phyloP scores from a whole-genome alignment of 2,329 filamentous ascomycete species.

The Fusarium setosum region DNA sequence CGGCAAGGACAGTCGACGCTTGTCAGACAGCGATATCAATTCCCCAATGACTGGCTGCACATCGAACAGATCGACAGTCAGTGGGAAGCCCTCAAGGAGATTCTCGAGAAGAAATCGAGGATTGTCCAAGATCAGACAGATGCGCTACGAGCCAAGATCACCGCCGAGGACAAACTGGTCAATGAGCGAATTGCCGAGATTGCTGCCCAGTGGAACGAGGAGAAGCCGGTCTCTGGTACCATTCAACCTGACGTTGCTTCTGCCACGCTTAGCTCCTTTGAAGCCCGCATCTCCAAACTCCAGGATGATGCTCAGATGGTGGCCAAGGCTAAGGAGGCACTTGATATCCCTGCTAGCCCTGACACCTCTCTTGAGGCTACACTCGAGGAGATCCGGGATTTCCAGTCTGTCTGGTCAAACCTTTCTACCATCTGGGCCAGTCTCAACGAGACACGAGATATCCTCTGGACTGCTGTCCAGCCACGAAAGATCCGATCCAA shows the following conservation, averaged over 20 bases:
- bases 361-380: conserved; percentile 88
- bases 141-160: conserved; percentile 92
- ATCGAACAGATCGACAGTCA: conserved; percentile 97
- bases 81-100: conserved; percentile 93
- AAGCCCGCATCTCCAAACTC: conserved; percentile 84
- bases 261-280: conserved; percentile 83
- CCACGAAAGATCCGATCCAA: conserved; percentile 91
- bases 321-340: conserved; percentile 93
- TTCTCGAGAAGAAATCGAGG: conserved; percentile 91
- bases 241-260: conserved; percentile 92
- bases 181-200: conserved; percentile 89
- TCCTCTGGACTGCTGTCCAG: conserved; percentile 94
- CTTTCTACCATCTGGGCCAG: conserved; percentile 97
- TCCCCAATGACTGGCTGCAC: conserved; percentile 92
- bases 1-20: conserved; percentile 94
- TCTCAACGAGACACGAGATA: conserved; percentile 91
- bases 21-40: conserved; percentile 91
- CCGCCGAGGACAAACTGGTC: conserved; percentile 92
- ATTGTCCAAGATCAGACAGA: conserved; percentile 97
- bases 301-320: conserved; percentile 94
- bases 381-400: conserved; percentile 96
- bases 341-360: conserved; percentile 84
- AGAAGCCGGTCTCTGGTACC: conserved; percentile 95
- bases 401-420: conserved; percentile 98
- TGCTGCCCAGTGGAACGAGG: conserved; percentile 89